phyloP scores from a whole-genome alignment of 345 rosid genomes.

The Melastoma malabathricum region DNA sequence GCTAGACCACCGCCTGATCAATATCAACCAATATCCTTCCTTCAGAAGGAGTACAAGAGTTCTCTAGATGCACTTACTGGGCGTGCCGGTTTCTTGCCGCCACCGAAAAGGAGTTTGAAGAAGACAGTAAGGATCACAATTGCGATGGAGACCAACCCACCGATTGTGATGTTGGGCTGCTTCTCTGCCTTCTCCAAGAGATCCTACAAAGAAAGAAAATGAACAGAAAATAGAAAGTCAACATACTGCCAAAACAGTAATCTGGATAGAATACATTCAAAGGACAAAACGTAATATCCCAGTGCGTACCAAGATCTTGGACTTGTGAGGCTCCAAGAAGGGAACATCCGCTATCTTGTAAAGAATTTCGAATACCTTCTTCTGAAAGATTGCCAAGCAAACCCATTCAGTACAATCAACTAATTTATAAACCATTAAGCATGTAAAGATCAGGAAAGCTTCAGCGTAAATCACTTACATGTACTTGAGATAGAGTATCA shows the following conservation, averaged over 20 bases:
- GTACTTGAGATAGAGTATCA: slow-evolving; percentile 18
- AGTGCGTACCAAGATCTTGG: slow-evolving; percentile 13
- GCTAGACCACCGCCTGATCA: background rate
- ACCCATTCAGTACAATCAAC: background rate
- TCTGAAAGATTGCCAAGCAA: slow-evolving; percentile 10
- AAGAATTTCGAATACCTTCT: slow-evolving; percentile 13
- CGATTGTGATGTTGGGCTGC: slow-evolving; percentile 33
- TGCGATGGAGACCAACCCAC: slow-evolving; percentile 21
- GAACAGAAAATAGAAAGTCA: background rate
- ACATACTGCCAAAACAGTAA: background rate
- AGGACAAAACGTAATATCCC: background rate
- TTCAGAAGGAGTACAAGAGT: too few relatives aligned
- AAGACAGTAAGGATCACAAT: slow-evolving; percentile 18
- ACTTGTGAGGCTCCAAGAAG: slow-evolving; percentile 13
- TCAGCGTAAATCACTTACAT: slow-evolving; percentile 12
- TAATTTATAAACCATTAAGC: background rate
- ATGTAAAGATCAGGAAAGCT: background rate
- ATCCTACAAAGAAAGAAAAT: slow-evolving; percentile 17
- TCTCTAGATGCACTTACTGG: background rate
- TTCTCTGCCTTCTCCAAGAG: slow-evolving; percentile 38
- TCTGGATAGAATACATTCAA: background rate
- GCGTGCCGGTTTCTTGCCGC: slow-evolving; percentile 26
- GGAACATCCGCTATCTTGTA: slow-evolving; percentile 18
- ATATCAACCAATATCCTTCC: background rate
- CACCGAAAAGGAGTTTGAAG: slow-evolving; percentile 21